Evolutionary conservation across 179 eudicot genomes (phyloP), one percentile per base, ranked within the genome.

Genomic region (Camellia oleifera): DNA sequence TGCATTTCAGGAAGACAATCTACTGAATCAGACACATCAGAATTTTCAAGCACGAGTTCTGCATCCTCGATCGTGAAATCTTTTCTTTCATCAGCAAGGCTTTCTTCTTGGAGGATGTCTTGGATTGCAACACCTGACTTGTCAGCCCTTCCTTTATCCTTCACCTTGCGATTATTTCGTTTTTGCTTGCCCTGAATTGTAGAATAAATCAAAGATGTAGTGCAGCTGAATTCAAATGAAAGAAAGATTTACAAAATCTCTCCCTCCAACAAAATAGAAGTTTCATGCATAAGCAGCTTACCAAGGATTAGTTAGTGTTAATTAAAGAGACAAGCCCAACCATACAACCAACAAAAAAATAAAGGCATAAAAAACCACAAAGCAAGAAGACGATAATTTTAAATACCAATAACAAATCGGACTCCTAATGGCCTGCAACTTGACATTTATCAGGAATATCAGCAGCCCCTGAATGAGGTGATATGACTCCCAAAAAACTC

Each of bases 121-220:
- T 80, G 82, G 60, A 83, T 76, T 44, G 74, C 64, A 75, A 83
- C 81, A 79, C 57, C 77, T 56, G 86, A 54, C 74, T 87, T 93
- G 26, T 92, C 98, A 85, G 87, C 93, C 87, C 85, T 88, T 76
- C 78, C 89, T 81, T 91, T 94, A 62, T 94, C 99, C 82, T 92
- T 94, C 44, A 87, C 93, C 84, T 90, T 96, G 81, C 97, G 97
- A 79, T 82, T 91, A 83, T 91, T 92, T 48, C 92, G 87, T 85
- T 96, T 96, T 82, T 90, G 96, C 81, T 94, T 94, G 42, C 84
- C 94, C 98, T 93, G 82, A 66, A 63, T 23, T 68, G 69, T 62
- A 67, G 65, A 56, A 76, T 57, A 42, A 11, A 40, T 32, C 40
- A 6, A 76, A 45, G 70, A 58, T 42, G 62, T 61, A 57, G 11